Evolutionary conservation across 164 flowering plant species (phyloP), one percentile per base, ranked within the genome.

Genomic region (Buxus sempervirens): DNA sequence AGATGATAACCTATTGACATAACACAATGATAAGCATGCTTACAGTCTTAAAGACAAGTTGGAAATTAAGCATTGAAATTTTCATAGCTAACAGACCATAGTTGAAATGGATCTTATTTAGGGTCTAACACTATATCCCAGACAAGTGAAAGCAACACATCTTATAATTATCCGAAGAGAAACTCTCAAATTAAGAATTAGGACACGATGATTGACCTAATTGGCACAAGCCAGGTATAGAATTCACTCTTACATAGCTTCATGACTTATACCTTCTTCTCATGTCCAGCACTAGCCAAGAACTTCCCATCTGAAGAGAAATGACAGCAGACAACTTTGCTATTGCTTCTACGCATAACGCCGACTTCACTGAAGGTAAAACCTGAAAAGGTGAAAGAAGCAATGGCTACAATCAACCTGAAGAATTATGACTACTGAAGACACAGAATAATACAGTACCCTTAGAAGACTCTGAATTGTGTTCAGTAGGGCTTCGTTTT

Each of bases 271-370:
- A 86, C 97, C 97, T 91, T 91, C 79, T 81, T 89, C 76, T 89
- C 97, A 79, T 89, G 95, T 32, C 97, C 97, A 65, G 91, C 90
- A 88, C 90, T 91, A 60, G 95, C 97, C 32, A 91, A 77, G 62
- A 84, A 63, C 76, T 89, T 89, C 68, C 97, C 97, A 82, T 91
- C 93, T 21, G 95, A 89, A 62, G 97, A 91, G 68, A 91, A 91
- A 78, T 91, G 95, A 61, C 97, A 91, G 84, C 95, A 89, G 65
- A 84, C 84, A 68, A 91, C 91, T 79, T 85, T 89, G 79, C 81
- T 65, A 64, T 74, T 85, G 75, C 87, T 80, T 56, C 86, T 77
- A 61, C 88, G 75, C 63, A 83, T 81, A 78, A 88, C 87, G 36
- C 93, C 81, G 76, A 85, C 71, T 78, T 88, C 95, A 64, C 59